A percentile compares a stretch with the other conserved stretches of the same genome.
These are phyloP conservation scores for Marasmius sp. DNA, from an alignment of 1,284 basidiomycete species.

Conservation along the genomic window DNA sequence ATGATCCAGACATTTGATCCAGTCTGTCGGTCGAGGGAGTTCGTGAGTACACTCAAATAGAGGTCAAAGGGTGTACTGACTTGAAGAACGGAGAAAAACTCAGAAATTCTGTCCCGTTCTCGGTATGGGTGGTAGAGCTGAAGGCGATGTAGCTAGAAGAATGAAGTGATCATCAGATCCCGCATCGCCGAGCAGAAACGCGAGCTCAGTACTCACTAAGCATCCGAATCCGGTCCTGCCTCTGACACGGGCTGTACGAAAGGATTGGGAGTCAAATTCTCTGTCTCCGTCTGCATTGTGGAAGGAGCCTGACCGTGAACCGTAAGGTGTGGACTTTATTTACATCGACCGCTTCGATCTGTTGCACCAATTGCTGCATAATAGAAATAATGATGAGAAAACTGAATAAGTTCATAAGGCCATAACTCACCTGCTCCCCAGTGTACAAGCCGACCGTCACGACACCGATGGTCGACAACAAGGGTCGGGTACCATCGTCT, in stretches of 20 bases:
- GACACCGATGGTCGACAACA: conserved; percentile 47
- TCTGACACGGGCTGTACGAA: conserved; percentile 37
- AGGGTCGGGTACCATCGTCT: conserved; percentile 57
- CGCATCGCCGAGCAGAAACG: background rate
- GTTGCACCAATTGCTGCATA: conserved; percentile 52
- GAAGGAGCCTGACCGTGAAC: conserved; percentile 46
- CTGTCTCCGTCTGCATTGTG: background rate
- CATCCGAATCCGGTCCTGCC: conserved; percentile 53
- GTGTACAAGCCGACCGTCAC: conserved; percentile 54
- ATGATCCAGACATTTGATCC: conserved; percentile 57
- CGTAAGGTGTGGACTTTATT: conserved; percentile 50
- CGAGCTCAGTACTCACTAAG: conserved; percentile 43
- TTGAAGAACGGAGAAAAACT: conserved; percentile 57
- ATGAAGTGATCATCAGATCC: conserved; percentile 1
- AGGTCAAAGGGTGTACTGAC: conserved; percentile 31
- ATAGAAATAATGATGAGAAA: background rate
- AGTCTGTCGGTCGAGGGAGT: conserved; percentile 35
- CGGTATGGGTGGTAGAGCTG: conserved; percentile 38
- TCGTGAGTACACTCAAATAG: background rate
- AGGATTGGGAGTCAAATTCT: background rate
- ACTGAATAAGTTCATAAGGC: background rate
- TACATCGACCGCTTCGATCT: conserved; percentile 50
- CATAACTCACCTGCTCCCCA: conserved; percentile 41
- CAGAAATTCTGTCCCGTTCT: conserved; percentile 35
- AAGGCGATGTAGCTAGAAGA: conserved; percentile 58